Evolutionary conservation across 768 basidiomycete genomes (phyloP).

Genomic region (Auriscalpium orientale): DNA sequence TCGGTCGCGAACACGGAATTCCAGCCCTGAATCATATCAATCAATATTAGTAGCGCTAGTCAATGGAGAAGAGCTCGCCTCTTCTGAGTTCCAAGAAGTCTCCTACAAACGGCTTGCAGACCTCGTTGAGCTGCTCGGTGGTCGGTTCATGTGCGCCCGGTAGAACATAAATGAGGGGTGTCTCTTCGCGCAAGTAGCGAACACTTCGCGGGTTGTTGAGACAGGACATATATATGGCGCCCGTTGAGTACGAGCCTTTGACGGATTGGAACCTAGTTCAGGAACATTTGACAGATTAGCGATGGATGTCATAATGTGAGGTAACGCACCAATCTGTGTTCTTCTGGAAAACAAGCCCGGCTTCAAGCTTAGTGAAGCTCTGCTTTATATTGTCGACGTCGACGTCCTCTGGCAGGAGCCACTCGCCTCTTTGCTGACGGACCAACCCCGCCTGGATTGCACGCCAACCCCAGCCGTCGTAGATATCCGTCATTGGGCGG

Average conservation of each 20-base stretch:
- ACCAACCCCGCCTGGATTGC: conserved; percentile 18
- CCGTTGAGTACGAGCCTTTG: conserved; percentile 14
- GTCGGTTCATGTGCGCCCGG: conserved; percentile 20
- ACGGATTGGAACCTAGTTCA: conserved; percentile 16
- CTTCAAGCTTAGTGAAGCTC: conserved; percentile 17
- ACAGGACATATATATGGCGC: conserved; percentile 19
- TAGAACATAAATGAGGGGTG: conserved; percentile 15
- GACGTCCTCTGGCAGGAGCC: conserved; percentile 16
- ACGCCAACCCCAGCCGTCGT: conserved; percentile 23
- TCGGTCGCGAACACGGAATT: background rate
- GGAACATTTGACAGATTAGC: background rate
- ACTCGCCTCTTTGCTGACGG: conserved; percentile 9
- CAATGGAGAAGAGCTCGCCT: background rate
- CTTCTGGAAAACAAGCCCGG: conserved; percentile 17
- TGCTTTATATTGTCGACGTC: conserved; percentile 14
- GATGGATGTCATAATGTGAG: background rate
- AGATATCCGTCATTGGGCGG: conserved; percentile 17
- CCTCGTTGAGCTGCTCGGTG: conserved; percentile 5
- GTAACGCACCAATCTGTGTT: conserved; percentile 20
- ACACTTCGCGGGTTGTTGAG: conserved; percentile 18
- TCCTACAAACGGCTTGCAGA: conserved; percentile 9
- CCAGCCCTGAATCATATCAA: background rate
- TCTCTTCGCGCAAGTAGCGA: conserved; percentile 17
- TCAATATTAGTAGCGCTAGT: background rate
- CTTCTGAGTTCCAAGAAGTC: conserved; percentile 6